A percentile compares a stretch with the other conserved stretches of the same genome.
Evolutionary conservation across 441 rosid genomes (phyloP).

Genomic region (Populus hybrid): DNA sequence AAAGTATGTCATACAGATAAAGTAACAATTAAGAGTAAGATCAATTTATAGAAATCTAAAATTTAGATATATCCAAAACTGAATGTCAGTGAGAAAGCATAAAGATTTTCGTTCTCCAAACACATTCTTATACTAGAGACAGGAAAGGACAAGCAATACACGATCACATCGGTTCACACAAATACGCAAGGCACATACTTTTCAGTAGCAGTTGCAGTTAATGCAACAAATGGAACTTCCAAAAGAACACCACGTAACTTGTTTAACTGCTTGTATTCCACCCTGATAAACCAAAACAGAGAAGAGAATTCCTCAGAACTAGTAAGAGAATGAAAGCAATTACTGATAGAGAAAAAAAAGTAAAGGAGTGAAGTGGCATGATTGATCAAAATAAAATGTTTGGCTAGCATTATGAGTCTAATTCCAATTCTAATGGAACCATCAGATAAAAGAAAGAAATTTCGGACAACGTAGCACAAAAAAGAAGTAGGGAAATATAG

Average conservation of each 20-base stretch:
- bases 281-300: constrained; percentile 28
- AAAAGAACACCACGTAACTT: constrained; percentile 35
- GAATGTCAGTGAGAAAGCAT: neutral
- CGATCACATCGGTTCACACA: neutral
- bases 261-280: constrained; percentile 47
- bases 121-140: neutral
- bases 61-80: neutral
- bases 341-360: neutral
- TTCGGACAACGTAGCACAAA: neutral
- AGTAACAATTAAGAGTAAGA: neutral
- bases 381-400: neutral
- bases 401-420: neutral
- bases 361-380: neutral
- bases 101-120: neutral
- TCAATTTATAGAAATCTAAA: neutral
- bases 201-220: constrained; percentile 55
- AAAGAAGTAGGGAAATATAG: neutral
- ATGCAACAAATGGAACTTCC: constrained; percentile 47
- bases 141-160: neutral
- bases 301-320: neutral
- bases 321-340: neutral
- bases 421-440: neutral
- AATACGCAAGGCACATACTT: constrained; percentile 24
- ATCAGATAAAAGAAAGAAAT: neutral
- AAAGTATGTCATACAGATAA: neutral